A percentile compares a stretch with the other conserved stretches of the same genome.
Evolutionary conservation across 495 filamentous ascomycete species (phyloP).

Genomic region (Cetradonia linearis): DNA sequence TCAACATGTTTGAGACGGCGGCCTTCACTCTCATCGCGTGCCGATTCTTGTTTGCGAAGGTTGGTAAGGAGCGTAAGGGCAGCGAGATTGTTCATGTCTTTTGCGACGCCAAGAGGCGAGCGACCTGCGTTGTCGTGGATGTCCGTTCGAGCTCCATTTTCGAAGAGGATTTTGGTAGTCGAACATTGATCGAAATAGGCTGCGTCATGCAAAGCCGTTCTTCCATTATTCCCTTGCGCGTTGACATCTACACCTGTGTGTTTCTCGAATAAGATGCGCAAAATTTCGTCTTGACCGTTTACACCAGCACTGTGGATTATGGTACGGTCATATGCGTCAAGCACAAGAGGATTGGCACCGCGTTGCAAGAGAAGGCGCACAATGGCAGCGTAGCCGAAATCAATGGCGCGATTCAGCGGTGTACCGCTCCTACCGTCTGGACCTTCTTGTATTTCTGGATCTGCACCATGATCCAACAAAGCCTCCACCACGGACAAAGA

Average conservation of each 20-base stretch:
- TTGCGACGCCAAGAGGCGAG: slow-evolving; percentile 18
- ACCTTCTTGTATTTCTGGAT: slow-evolving; percentile 12
- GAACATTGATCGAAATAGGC: slow-evolving; percentile 8
- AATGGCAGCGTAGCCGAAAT: slow-evolving; percentile 21
- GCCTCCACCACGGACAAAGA: not conserved
- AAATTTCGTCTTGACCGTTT: slow-evolving; percentile 11
- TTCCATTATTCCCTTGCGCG: slow-evolving; percentile 23
- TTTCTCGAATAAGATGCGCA: slow-evolving; percentile 16
- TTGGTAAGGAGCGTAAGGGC: slow-evolving; percentile 13
- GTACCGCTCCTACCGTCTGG: slow-evolving; percentile 14
- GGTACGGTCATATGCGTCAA: slow-evolving; percentile 16
- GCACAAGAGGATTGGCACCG: slow-evolving; percentile 22
- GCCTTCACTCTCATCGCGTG: slow-evolving; percentile 6
- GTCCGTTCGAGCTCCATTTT: slow-evolving; percentile 22
- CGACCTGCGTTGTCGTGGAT: slow-evolving; percentile 15
- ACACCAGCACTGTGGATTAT: slow-evolving; percentile 18
- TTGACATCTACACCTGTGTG: slow-evolving; percentile 22
- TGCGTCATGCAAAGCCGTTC: slow-evolving; percentile 27
- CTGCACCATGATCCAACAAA: slow-evolving; percentile 12
- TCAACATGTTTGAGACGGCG: slow-evolving; percentile 7
- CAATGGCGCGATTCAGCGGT: slow-evolving; percentile 23
- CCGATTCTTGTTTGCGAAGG: slow-evolving; percentile 7
- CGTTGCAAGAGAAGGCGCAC: slow-evolving; percentile 26
- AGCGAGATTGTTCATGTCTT: slow-evolving; percentile 17
- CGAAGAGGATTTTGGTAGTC: slow-evolving; percentile 21